Conservation (phyloP, 257 asterid genomes). For the Solanum chiquidenum region DNA sequence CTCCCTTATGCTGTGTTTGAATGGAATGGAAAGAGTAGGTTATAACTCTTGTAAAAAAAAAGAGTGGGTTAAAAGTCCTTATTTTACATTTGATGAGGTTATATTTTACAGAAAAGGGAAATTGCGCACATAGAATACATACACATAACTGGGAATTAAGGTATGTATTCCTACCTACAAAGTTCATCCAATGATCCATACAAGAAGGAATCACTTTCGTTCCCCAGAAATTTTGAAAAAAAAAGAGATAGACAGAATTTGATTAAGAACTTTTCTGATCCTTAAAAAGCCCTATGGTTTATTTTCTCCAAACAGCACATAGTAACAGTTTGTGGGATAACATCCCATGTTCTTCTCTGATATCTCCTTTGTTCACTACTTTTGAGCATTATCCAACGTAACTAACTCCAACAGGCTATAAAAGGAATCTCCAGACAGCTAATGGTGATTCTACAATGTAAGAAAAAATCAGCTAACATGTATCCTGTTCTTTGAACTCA, state of each 20-base stretch:
- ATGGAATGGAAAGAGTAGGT: background rate
- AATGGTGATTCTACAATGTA: background rate
- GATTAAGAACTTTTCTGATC: background rate
- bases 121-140: background rate
- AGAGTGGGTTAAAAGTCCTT: background rate
- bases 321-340: background rate
- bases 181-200: background rate
- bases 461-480: background rate
- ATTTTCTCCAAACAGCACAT: background rate
- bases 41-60: background rate
- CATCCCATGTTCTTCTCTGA: background rate
- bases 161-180: background rate
- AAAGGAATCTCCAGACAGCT: background rate
- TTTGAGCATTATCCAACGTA: background rate
- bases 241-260: background rate
- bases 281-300: background rate
- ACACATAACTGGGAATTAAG: background rate
- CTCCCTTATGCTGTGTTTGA: background rate
- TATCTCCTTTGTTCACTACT: background rate
- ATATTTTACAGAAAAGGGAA: background rate
- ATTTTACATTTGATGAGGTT: background rate
- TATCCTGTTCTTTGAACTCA: background rate
- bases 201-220: background rate
- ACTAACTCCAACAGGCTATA: background rate
- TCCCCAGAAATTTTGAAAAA: background rate